Conservation (phyloP, 2,329 filamentous ascomycete species). For the Aspergillus versicolor region DNA sequence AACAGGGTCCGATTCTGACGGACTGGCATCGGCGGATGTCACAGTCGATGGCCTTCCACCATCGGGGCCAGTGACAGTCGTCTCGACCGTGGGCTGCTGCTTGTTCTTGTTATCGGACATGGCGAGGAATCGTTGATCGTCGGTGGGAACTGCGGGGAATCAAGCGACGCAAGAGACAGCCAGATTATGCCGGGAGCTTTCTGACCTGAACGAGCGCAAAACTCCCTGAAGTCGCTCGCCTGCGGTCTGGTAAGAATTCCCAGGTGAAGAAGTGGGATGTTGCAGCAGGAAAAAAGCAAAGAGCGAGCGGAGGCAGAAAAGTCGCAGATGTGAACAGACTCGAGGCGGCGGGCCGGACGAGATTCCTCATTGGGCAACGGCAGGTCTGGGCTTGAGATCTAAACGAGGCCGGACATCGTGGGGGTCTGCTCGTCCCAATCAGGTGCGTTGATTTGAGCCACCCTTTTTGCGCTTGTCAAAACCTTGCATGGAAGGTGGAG, state of each 20-base stretch:
- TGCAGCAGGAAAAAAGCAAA: conserved; percentile 10
- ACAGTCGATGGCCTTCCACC: conserved; percentile 20
- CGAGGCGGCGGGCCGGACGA: conserved; percentile 2
- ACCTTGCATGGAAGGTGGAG: background rate
- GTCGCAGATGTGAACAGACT: background rate
- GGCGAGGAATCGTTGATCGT: background rate
- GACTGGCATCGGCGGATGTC: conserved; percentile 16
- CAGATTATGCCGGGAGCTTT: conserved; percentile 46
- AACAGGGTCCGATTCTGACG: conserved; percentile 15
- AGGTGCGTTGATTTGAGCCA: background rate
- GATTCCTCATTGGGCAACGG: conserved; percentile 2
- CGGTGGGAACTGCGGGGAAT: background rate
- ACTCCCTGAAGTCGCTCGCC: conserved; percentile 57
- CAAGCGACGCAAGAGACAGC: background rate
- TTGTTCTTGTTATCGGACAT: conserved; percentile 33
- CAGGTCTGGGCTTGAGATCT: conserved; percentile 1
- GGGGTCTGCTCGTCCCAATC: conserved; percentile 1
- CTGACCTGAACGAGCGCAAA: conserved; percentile 53
- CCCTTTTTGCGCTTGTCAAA: background rate
- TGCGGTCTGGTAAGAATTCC: conserved; percentile 15
- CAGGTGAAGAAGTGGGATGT: background rate
- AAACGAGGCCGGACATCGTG: conserved; percentile 8
- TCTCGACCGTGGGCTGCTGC: conserved; percentile 24
- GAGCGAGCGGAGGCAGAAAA: conserved; percentile 2
- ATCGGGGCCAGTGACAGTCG: conserved; percentile 13